Percentiles rank a stretch among this genome's conserved stretches.
phyloP scores from a whole-genome alignment of 768 basidiomycete species.

The Lactarius tabidus region DNA sequence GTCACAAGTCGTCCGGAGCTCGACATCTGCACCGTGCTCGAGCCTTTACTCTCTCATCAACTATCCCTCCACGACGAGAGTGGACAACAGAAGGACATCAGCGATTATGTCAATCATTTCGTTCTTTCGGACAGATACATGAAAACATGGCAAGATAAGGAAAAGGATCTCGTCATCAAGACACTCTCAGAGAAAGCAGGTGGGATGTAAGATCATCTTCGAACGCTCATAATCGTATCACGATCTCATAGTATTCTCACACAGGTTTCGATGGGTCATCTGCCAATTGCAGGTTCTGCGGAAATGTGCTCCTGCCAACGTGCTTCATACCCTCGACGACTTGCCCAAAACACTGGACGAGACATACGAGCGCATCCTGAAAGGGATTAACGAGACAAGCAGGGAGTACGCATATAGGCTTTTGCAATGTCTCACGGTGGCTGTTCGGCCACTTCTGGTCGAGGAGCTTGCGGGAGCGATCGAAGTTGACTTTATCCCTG shows the following conservation, averaged over 20 bases:
- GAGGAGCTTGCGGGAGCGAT: constrained; percentile 1
- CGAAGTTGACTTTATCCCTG: not conserved
- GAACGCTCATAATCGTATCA: not conserved
- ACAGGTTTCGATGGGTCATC: constrained; percentile 1
- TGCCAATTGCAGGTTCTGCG: not conserved
- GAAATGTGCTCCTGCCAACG: not conserved
- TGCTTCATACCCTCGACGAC: not conserved
- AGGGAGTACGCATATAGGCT: not conserved
- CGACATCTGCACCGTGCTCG: not conserved
- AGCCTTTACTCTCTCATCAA: not conserved
- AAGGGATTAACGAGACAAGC: not conserved
- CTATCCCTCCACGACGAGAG: not conserved
- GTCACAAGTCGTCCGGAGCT: not conserved
- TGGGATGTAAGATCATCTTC: not conserved
- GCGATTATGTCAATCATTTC: not conserved
- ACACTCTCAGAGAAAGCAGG: not conserved
- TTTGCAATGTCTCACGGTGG: not conserved
- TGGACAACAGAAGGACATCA: not conserved
- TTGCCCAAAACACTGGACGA: not conserved
- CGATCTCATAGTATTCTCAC: not conserved
- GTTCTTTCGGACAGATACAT: not conserved
- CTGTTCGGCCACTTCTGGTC: not conserved
- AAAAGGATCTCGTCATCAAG: not conserved
- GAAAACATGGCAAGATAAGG: not conserved
- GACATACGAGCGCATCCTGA: not conserved